Percentiles rank a stretch among this genome's conserved stretches.
Conservation (phyloP, 768 basidiomycete genomes). For the Pleurotus sapidus region DNA sequence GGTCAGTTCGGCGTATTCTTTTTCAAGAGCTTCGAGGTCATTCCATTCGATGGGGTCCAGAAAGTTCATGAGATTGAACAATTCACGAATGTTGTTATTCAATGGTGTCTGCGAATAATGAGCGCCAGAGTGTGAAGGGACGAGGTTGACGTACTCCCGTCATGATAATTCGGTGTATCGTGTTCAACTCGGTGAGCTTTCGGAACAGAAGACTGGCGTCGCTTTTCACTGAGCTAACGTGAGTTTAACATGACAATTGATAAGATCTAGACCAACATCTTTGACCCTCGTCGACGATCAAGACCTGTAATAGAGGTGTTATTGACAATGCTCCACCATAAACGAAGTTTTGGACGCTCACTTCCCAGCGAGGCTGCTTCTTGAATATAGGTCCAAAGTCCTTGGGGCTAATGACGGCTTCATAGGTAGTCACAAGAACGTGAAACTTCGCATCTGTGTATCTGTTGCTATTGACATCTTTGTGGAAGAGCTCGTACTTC, state of each 20-base stretch:
- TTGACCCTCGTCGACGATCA: constrained; percentile 93
- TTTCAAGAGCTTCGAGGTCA: constrained; percentile 71
- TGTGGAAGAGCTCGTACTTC: constrained; percentile 77
- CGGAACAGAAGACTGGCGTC: constrained; percentile 78
- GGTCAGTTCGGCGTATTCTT: constrained; percentile 71
- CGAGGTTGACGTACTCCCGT: constrained; percentile 61
- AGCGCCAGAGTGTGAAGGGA: not conserved
- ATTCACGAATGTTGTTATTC: constrained; percentile 95
- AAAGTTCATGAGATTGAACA: constrained; percentile 98
- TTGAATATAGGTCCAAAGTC: constrained; percentile 80
- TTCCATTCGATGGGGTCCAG: constrained; percentile 76
- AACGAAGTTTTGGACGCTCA: constrained; percentile 1
- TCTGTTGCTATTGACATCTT: constrained; percentile 25
- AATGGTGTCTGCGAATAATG: constrained; percentile 66
- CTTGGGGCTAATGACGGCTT: constrained; percentile 65
- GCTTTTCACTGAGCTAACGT: constrained; percentile 64
- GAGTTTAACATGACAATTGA: constrained; percentile 6
- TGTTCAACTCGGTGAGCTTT: constrained; percentile 77
- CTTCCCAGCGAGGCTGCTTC: constrained; percentile 86
- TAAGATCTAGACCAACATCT: constrained; percentile 53
- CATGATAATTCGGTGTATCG: constrained; percentile 81
- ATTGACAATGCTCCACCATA: not conserved
- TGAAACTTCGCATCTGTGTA: constrained; percentile 68
- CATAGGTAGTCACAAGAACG: constrained; percentile 92
- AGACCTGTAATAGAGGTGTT: constrained; percentile 31